Conservation (phyloP, 2,329 filamentous ascomycete species). For the Diaporthe batatas region DNA sequence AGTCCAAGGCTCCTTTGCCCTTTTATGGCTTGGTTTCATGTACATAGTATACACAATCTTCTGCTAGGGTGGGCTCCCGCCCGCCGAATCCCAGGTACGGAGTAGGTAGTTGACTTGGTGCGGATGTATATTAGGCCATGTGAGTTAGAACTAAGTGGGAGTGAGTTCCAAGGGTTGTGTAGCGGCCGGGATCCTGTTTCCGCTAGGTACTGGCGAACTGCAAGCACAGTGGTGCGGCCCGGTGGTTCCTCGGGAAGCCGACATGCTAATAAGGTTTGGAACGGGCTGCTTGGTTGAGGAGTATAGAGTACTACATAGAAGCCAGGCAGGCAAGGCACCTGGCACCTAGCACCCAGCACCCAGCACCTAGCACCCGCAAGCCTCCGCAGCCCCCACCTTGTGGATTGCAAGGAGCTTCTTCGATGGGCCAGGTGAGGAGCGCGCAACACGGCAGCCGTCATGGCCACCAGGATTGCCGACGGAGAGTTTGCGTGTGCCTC, state of each 20-base stretch:
- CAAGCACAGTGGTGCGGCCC: constrained; percentile 13
- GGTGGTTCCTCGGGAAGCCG: constrained; percentile 31
- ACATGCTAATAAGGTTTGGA: constrained; percentile 10
- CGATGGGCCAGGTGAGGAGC: not conserved
- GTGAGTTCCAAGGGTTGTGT: not conserved
- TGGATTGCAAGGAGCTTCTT: not conserved
- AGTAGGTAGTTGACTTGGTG: not conserved
- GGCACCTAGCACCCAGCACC: not conserved
- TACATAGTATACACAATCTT: not conserved
- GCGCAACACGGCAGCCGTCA: not conserved
- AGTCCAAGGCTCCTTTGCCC: not conserved
- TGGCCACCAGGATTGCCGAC: constrained; percentile 8
- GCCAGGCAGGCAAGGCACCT: not conserved
- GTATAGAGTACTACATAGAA: not conserved
- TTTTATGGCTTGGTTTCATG: not conserved
- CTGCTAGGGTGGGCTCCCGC: not conserved
- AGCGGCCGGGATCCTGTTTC: not conserved
- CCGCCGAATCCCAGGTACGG: not conserved
- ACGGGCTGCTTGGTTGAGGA: constrained; percentile 2
- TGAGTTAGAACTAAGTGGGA: not conserved
- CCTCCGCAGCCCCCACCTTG: not conserved
- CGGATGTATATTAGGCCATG: not conserved
- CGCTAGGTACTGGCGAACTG: not conserved
- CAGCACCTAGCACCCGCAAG: not conserved
- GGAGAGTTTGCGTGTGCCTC: constrained; percentile 17